Evolutionary conservation across 345 rosid species (phyloP), one percentile per base, ranked within the genome.

Genomic region (Eutrema yunnanense): DNA sequence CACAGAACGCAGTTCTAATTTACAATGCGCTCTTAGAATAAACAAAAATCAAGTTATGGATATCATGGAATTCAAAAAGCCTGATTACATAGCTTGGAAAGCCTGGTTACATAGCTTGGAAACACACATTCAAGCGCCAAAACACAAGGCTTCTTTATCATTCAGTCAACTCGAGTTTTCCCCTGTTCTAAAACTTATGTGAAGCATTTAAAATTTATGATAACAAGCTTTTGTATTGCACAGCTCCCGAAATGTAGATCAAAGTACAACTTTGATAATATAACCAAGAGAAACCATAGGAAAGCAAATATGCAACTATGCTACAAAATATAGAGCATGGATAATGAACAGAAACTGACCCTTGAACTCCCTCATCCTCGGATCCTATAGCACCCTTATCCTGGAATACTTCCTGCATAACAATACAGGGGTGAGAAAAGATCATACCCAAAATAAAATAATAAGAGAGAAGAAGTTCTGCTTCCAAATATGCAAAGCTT

Each of bases 341-440:
- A 63, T 10, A 41, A 14, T 63, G 30, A 9, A 71, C 32, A 71
- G 48, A 64, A 49, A 87, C 99, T 65, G 40, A 78, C 81, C 78
- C 78, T 64, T 80, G 76, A 78, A 75, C 73, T 75, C 49, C 88
- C 81, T 69, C 87, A 61, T 75, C 73, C 62, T 66, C 80, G n/a
- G 81, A 62, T 36, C 73, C 69, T 42, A 77, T 76, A 38, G 73
- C 78, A 73, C 64, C 82, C 81, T 84, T 92, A 73, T 82, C 88
- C 41, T 82, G 81, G 78, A 87, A 83, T 64, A 90, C 74, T 14
- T 88, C 97, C 99, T 92, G 89, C 69, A 70, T 57, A 78, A 42
- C 56, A 75, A 64, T 34, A 56, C 76, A 73, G 30, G 30, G 42
- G 71, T 50, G 48, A 55, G 61, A 72, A 52, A 19, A 55, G 6